phyloP scores from a whole-genome alignment of 2,329 filamentous ascomycete species.

The Chaetoscypha palmicola region DNA sequence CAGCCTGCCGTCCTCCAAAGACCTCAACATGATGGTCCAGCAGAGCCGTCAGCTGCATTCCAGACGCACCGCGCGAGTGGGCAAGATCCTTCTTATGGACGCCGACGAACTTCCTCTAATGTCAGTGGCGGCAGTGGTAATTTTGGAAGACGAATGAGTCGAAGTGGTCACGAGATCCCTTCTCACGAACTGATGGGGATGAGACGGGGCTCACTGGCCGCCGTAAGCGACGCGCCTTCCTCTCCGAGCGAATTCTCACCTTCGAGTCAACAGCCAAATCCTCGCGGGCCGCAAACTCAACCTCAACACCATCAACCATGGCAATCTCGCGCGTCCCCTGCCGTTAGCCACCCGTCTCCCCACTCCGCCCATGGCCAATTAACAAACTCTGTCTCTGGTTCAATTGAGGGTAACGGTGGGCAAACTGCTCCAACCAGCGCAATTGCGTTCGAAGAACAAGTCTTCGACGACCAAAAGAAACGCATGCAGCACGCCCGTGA shows the following conservation, averaged over 20 bases:
- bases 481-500: conserved; percentile 68
- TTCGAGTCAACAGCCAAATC: conserved; percentile 26
- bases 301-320: conserved; percentile 31
- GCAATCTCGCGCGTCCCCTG: conserved; percentile 35
- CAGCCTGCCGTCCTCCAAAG: conserved; percentile 77
- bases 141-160: conserved; percentile 41
- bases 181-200: conserved; percentile 34
- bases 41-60: conserved; percentile 80
- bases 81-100: conserved; percentile 61
- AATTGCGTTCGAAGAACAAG: conserved; percentile 44
- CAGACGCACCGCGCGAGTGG: conserved; percentile 65
- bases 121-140: conserved; percentile 79
- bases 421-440: conserved; percentile 27
- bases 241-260: conserved; percentile 38
- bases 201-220: conserved; percentile 44
- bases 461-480: conserved; percentile 54
- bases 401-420: conserved; percentile 22
- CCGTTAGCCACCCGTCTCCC: conserved; percentile 30
- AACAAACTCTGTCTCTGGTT: conserved; percentile 32
- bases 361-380: conserved; percentile 25
- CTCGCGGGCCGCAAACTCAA: conserved; percentile 23
- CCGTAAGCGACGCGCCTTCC: conserved; percentile 43
- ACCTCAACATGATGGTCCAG: conserved; percentile 56
- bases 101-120: conserved; percentile 82
- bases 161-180: conserved; percentile 27